These are phyloP conservation scores for Trypanosoma avium DNA, from an alignment of 208 protist genomes.

Conservation along the genomic window DNA sequence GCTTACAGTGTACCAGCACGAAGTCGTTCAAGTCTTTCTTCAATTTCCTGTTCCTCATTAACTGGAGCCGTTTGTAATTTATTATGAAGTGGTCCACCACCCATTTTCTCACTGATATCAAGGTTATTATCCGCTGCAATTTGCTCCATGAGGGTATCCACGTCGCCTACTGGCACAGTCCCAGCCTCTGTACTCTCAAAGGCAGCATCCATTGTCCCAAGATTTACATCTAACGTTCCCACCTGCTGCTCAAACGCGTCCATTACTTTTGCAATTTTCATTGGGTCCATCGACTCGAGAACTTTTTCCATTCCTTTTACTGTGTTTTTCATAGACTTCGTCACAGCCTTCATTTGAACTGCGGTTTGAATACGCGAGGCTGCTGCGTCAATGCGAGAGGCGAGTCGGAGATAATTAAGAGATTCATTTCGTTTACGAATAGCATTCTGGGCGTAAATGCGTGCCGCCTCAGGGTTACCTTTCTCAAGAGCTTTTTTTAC, in stretches of 20 bases:
- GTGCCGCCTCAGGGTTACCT: slow-evolving; percentile 96
- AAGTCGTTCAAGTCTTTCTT: slow-evolving; percentile 58
- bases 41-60: slow-evolving; percentile 55
- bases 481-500: slow-evolving; percentile 96
- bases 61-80: slow-evolving; percentile 26
- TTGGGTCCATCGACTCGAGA: slow-evolving; percentile 92
- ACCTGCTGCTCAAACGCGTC: slow-evolving; percentile 98
- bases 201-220: slow-evolving; percentile 91
- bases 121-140: slow-evolving; percentile 96
- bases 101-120: slow-evolving; percentile 72
- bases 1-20: slow-evolving; percentile 38
- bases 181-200: slow-evolving; percentile 89
- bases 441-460: slow-evolving; percentile 98
- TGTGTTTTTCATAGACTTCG: slow-evolving; percentile 92
- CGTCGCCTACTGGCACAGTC: slow-evolving; percentile 87
- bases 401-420: slow-evolving; percentile 95
- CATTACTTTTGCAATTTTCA: slow-evolving; percentile 93
- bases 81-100: slow-evolving; percentile 28
- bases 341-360: slow-evolving; percentile 90
- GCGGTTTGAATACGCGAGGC: slow-evolving; percentile 94
- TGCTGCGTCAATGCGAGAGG: slow-evolving; percentile 95
- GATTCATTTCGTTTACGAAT: slow-evolving; percentile 97
- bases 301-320: slow-evolving; percentile 96
- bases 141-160: slow-evolving; percentile 92
- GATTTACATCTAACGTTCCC: slow-evolving; percentile 94